Evolutionary conservation across 2,329 filamentous ascomycete species (phyloP).

Genomic region (Pseudogymnoascus sp.): DNA sequence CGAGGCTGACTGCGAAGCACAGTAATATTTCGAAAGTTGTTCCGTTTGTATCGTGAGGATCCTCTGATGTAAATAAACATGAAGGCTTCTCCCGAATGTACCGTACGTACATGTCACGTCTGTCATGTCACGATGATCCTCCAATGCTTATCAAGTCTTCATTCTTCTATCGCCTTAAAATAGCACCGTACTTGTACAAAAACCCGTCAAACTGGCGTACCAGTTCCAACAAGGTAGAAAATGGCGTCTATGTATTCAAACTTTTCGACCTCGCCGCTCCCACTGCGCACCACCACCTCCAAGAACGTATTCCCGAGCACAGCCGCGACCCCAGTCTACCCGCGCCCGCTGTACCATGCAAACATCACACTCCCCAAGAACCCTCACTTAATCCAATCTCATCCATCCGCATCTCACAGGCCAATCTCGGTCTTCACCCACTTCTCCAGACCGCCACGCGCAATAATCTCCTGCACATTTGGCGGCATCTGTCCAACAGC

Average conservation of each 20-base stretch:
- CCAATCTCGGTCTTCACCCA: slow-evolving; percentile 70
- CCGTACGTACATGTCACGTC: not conserved
- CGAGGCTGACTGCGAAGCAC: not conserved
- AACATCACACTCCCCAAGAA: not conserved
- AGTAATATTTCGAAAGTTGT: not conserved
- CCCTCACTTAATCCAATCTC: not conserved
- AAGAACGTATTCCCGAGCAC: not conserved
- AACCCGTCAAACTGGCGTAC: slow-evolving; percentile 3
- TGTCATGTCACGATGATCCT: no score
- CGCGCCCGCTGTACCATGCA: slow-evolving; percentile 2
- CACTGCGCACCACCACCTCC: not conserved
- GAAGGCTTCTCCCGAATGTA: not conserved
- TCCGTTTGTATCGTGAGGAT: not conserved
- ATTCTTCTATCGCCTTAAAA: not conserved
- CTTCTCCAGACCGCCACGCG: slow-evolving; percentile 67
- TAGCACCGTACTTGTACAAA: slow-evolving; percentile 1
- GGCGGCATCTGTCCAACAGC: slow-evolving; percentile 76
- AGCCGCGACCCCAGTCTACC: not conserved
- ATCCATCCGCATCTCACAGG: not conserved
- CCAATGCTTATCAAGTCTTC: not conserved
- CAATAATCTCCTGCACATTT: slow-evolving; percentile 82
- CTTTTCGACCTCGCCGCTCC: not conserved
- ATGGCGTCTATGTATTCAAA: not conserved
- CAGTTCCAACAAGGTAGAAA: not conserved
- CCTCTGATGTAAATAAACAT: not conserved